A percentile compares a stretch with the other conserved stretches of the same genome.
These are phyloP conservation scores for Malassezia brasiliensis DNA, from an alignment of 1,284 basidiomycete species.

Conservation along the genomic window DNA sequence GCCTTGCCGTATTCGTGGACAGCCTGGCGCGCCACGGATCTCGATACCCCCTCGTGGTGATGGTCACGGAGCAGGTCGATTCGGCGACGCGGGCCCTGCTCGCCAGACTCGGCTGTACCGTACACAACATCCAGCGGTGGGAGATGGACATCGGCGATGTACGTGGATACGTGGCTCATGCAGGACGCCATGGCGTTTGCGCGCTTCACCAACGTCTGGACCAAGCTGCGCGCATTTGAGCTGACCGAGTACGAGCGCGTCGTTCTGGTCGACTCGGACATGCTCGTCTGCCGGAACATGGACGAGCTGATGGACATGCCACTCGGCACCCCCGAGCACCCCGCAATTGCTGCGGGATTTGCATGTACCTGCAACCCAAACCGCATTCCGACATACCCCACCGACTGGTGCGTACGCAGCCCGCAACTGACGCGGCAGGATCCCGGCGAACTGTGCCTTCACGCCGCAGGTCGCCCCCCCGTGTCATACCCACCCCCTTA, in stretches of 20 bases:
- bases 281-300: constrained; percentile 77
- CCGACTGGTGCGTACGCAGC: constrained; percentile 62
- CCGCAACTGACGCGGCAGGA: constrained; percentile 53
- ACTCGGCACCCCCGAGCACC: constrained; percentile 33
- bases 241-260: constrained; percentile 56
- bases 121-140: constrained; percentile 8
- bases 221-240: constrained; percentile 42
- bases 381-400: constrained; percentile 70
- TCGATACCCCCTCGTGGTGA: constrained; percentile 14
- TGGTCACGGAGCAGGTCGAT: constrained; percentile 6
- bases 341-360: constrained; percentile 67
- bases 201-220: constrained; percentile 43
- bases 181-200: constrained; percentile 14
- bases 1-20: constrained; percentile 6
- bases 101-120: neutral
- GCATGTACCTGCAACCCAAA: constrained; percentile 89
- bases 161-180: neutral
- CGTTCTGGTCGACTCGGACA: constrained; percentile 79
- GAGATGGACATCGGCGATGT: neutral
- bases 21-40: neutral
- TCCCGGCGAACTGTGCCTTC: constrained; percentile 77
- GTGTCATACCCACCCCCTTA: constrained; percentile 45
- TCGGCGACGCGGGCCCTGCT: neutral
- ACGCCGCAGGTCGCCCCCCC: constrained; percentile 53
- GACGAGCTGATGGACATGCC: constrained; percentile 62